Conservation (phyloP, 2,329 filamentous ascomycete species). For the Graphiopsis chlorocephala region DNA sequence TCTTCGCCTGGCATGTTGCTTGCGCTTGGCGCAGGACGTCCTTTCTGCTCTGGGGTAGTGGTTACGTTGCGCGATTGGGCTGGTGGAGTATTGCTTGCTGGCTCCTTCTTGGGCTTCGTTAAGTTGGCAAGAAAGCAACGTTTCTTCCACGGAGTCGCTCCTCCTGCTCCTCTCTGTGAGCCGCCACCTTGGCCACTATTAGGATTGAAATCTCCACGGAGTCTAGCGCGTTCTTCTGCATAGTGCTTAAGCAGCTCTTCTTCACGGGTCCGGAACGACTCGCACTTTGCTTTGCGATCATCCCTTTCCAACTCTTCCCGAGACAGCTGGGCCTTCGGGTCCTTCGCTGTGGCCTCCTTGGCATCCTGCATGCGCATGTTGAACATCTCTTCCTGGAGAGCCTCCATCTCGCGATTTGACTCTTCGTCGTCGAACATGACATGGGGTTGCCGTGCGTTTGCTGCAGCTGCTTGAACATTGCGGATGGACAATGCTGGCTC, state of each 20-base stretch:
- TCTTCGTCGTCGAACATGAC: neutral
- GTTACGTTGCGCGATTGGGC: neutral
- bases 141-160: neutral
- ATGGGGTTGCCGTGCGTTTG: neutral
- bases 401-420: neutral
- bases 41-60: neutral
- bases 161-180: neutral
- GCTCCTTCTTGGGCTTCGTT: neutral
- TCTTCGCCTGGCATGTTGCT: neutral
- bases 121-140: neutral
- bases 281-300: no score
- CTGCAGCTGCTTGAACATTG: neutral
- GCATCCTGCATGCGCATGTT: neutral
- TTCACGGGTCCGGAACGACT: no score
- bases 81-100: neutral
- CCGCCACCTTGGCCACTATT: no score
- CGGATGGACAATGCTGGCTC: neutral
- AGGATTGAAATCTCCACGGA: no score
- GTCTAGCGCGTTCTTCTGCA: no score
- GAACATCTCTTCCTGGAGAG: neutral
- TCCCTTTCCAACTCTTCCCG: no score
- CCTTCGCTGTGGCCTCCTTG: neutral
- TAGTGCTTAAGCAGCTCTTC: no score
- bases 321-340: no score
- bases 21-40: neutral